A percentile compares a stretch with the other conserved stretches of the same genome.
Evolutionary conservation across 73 alveolate species (phyloP).

Genomic region (Tetrahymena malaccensis): DNA sequence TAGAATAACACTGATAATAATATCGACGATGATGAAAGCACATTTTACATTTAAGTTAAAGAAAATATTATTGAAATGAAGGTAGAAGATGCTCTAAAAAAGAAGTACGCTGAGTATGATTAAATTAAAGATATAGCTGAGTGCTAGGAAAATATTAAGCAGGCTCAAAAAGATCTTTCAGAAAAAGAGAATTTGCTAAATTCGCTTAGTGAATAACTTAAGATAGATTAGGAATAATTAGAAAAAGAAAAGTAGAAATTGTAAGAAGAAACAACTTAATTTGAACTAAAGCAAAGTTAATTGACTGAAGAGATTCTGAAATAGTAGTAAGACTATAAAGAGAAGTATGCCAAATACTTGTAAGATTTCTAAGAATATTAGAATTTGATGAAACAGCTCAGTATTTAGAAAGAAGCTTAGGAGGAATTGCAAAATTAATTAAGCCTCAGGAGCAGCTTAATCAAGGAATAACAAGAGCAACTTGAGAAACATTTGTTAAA

Average conservation of each 20-base stretch:
- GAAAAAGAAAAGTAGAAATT: background rate
- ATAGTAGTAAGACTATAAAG: background rate
- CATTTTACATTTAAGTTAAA: background rate
- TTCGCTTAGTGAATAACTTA: background rate
- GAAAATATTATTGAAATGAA: background rate
- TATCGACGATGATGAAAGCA: background rate
- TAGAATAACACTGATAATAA: background rate
- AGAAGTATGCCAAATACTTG: background rate
- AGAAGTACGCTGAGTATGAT: background rate
- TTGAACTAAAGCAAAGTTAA: background rate
- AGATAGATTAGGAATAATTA: background rate
- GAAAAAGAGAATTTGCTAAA: background rate
- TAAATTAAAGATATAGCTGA: background rate
- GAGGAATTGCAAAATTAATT: background rate
- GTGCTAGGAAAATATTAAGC: background rate
- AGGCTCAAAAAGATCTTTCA: background rate
- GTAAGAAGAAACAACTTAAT: background rate
- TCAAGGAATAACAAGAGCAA: background rate
- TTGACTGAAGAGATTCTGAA: background rate
- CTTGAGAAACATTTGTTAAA: background rate
- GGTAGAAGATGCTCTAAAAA: background rate
- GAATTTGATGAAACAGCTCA: background rate
- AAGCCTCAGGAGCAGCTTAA: background rate
- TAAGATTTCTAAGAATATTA: background rate
- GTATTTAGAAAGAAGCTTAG: background rate